Evolutionary conservation across 2,329 filamentous ascomycete genomes (phyloP).

Genomic region (Ophidiomyces ophidiicola): DNA sequence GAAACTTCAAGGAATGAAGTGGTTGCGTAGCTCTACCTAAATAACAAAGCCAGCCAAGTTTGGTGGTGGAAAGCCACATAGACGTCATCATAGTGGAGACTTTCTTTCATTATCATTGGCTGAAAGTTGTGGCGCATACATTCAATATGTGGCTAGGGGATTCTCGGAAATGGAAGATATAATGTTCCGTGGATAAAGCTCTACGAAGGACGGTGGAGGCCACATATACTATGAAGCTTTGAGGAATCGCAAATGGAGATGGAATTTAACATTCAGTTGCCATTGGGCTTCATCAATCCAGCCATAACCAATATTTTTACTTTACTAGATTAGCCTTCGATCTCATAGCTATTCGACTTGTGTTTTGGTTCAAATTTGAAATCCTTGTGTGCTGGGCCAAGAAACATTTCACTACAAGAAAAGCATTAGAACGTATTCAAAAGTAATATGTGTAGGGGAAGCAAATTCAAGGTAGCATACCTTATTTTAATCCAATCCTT

Average conservation of each 20-base stretch:
- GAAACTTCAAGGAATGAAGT: too few relatives aligned
- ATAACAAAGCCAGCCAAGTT: constrained; percentile 3
- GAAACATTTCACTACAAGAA: constrained; percentile 90
- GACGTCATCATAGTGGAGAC: constrained; percentile 1
- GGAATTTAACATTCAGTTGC: too few relatives aligned
- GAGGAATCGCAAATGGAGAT: too few relatives aligned
- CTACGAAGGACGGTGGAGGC: too few relatives aligned
- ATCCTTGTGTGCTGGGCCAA: constrained; percentile 75
- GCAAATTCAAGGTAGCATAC: constrained; percentile 41
- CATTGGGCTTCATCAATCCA: too few relatives aligned
- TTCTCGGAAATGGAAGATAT: too few relatives aligned
- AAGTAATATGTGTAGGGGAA: too few relatives aligned
- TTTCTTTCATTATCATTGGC: background rate
- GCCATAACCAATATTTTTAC: background rate
- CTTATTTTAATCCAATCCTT: constrained; percentile 98
- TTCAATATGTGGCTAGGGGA: too few relatives aligned
- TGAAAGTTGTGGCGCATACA: background rate
- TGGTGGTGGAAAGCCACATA: constrained; percentile 5
- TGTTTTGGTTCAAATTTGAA: constrained; percentile 97
- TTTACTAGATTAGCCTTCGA: constrained; percentile 35
- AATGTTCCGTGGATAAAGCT: too few relatives aligned
- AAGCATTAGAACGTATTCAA: too few relatives aligned
- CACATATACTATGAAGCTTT: too few relatives aligned
- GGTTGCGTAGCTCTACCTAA: too few relatives aligned
- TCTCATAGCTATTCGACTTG: constrained; percentile 83